Evolutionary conservation across 257 asterid genomes (phyloP), one percentile per base, ranked within the genome.

Genomic region (Voacanga thouarsii): DNA sequence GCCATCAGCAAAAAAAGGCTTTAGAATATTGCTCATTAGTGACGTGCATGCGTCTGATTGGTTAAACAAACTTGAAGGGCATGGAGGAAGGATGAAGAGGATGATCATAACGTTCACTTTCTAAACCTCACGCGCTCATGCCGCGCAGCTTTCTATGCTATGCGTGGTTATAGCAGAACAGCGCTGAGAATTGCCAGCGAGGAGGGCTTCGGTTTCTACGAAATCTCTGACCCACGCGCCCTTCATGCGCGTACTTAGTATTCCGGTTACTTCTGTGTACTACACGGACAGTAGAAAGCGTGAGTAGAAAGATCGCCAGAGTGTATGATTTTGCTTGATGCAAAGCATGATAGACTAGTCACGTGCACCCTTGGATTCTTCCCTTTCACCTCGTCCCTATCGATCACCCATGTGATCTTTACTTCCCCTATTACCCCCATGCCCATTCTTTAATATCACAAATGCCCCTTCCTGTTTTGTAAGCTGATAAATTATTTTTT

Each of bases 331-430:
- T 63, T 14, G 68, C 19, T 4, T 63, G 71, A 68, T 68, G 73
- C 71, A 33, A 14, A 16, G 44, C 47, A 68, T 37, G 49, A 33
- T 10, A 12, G 71, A 6, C 71, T 16, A 45, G 60, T 80, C 83
- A 80, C 77, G 80, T 80, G 83, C 66, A 59, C 7, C 47, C 72
- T 80, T 56, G 83, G 80, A 75, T 75, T 85, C 80, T 50, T 75
- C 78, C 74, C 76, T 53, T 72, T 76, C 76, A 68, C 81, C 84
- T 84, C 83, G 70, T 77, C 85, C 44, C 60, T 63, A 47, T 80
- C 84, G 75, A 77, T 71, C 69, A 19, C 78, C 86, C 89, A 82
- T 75, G 89, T 86, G 88, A 69, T 28, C 63, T 57, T 57, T 1
- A 10, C 49, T 26, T 66, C 28, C 7, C 37, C 44, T 12, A 19